A percentile compares a stretch with the other conserved stretches of the same genome.
Evolutionary conservation across 257 asterid genomes (phyloP).

Genomic region (Galeopsis tetrahit): DNA sequence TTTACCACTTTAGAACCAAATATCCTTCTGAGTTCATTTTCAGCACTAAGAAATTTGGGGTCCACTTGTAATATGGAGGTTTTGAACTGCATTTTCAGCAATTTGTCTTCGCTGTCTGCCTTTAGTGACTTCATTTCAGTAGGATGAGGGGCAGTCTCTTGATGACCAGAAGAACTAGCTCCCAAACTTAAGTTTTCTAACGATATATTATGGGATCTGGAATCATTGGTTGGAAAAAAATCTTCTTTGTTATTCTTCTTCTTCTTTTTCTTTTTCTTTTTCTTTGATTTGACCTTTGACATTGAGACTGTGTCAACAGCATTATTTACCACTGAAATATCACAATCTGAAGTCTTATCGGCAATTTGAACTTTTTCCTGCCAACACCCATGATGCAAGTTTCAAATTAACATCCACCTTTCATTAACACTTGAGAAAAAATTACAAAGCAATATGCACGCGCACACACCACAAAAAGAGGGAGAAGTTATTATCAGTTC

Average conservation of each 20-base stretch:
- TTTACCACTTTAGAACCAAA: conserved; percentile 90
- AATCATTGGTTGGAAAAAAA: conserved; percentile 34
- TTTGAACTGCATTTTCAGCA: conserved; percentile 45
- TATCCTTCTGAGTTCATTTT: conserved; percentile 89
- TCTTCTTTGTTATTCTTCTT: conserved; percentile 67
- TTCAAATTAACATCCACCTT: conserved; percentile 20
- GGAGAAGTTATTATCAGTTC: neutral
- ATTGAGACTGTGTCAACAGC: conserved; percentile 32
- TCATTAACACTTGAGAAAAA: conserved; percentile 20
- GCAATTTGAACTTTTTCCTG: conserved; percentile 53
- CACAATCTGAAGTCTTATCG: conserved; percentile 36
- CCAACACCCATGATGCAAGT: conserved; percentile 31
- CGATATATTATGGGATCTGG: conserved; percentile 35
- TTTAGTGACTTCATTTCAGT: conserved; percentile 41
- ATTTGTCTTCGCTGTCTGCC: conserved; percentile 37
- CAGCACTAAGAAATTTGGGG: conserved; percentile 84
- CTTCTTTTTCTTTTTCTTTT: conserved; percentile 53
- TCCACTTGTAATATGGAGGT: conserved; percentile 68
- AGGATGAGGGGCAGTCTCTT: conserved; percentile 37
- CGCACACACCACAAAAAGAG: conserved; percentile 7
- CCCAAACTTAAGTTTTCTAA: conserved; percentile 57
- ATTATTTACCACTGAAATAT: conserved; percentile 36
- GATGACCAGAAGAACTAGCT: conserved; percentile 52
- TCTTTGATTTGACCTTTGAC: conserved; percentile 60
- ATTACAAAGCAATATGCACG: neutral